Conservation (phyloP, 805 yeast species). For the Candida ortonii region DNA sequence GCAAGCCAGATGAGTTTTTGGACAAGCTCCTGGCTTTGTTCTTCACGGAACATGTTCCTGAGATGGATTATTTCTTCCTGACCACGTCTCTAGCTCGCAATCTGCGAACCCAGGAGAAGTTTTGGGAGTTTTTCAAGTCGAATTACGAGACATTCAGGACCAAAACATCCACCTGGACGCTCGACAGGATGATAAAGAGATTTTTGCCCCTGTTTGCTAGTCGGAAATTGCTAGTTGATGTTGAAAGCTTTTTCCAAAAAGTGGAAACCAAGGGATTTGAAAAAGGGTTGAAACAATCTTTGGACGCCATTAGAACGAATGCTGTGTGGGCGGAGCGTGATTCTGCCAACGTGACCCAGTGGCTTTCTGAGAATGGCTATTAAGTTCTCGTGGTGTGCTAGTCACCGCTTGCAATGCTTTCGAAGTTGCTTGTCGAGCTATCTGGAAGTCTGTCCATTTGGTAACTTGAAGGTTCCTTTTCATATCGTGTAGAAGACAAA, state of each 20-base stretch:
- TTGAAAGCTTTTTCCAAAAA: constrained; percentile 41
- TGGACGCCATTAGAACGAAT: constrained; percentile 52
- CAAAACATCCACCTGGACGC: constrained; percentile 37
- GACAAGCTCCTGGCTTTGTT: constrained; percentile 39
- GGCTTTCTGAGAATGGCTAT: constrained; percentile 35
- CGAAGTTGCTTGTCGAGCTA: constrained; percentile 9
- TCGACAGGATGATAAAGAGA: constrained; percentile 35
- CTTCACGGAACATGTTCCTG: constrained; percentile 44
- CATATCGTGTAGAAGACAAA: constrained; percentile 1
- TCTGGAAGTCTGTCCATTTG: no score
- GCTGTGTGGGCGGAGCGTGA: constrained; percentile 52
- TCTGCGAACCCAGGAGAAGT: constrained; percentile 37
- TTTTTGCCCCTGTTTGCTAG: constrained; percentile 36
- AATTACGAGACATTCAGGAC: constrained; percentile 46
- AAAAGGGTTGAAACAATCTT: constrained; percentile 51
- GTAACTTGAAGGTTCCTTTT: no score
- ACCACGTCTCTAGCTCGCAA: constrained; percentile 47
- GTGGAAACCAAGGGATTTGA: constrained; percentile 56
- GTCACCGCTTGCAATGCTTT: constrained; percentile 9
- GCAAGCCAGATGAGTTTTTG: constrained; percentile 34
- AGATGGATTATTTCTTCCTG: constrained; percentile 59
- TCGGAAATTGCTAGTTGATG: constrained; percentile 34
- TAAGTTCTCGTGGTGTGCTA: constrained; percentile 3
- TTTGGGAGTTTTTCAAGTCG: constrained; percentile 49
- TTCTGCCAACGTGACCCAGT: constrained; percentile 37